These are phyloP conservation scores for Chlamydomonas sp. DNA, from an alignment of 139 green algal species.

Conservation along the genomic window DNA sequence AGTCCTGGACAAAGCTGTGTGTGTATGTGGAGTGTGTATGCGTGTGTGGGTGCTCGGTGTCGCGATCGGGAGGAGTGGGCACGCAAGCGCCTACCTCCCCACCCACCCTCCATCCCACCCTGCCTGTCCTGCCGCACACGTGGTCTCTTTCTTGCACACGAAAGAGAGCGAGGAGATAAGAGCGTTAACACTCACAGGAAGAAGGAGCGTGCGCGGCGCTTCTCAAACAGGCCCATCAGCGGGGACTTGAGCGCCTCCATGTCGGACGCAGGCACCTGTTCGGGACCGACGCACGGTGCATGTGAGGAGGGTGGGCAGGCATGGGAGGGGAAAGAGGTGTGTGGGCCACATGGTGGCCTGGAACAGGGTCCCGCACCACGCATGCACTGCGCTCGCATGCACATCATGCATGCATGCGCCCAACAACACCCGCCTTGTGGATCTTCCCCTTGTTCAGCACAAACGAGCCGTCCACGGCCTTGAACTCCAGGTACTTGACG, in stretches of 20 bases:
- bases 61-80: too few species aligned
- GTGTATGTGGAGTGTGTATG: neutral
- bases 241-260: slow-evolving; percentile 85
- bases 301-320: neutral
- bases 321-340: neutral
- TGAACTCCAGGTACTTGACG: slow-evolving; percentile 98
- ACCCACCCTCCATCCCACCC: too few species aligned
- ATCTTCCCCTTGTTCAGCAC: slow-evolving; percentile 86
- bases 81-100: too few species aligned
- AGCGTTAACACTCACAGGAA: slow-evolving; percentile 44
- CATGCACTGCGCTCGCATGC: too few species aligned
- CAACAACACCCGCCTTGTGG: slow-evolving; percentile 51
- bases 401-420: neutral
- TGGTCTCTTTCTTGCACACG: too few species aligned
- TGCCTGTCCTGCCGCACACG: too few species aligned
- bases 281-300: slow-evolving; percentile 7
- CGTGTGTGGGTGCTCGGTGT: slow-evolving; percentile 2
- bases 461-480: slow-evolving; percentile 89
- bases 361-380: too few species aligned
- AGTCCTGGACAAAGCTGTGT: slow-evolving; percentile 87
- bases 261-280: slow-evolving; percentile 79
- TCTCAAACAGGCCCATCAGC: slow-evolving; percentile 98
- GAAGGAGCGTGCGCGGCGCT: slow-evolving; percentile 86
- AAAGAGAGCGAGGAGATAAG: too few species aligned
- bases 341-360: too few species aligned